Conservation (phyloP, 2,329 filamentous ascomycete species). For the Mycosphaerelloides madeirae region DNA sequence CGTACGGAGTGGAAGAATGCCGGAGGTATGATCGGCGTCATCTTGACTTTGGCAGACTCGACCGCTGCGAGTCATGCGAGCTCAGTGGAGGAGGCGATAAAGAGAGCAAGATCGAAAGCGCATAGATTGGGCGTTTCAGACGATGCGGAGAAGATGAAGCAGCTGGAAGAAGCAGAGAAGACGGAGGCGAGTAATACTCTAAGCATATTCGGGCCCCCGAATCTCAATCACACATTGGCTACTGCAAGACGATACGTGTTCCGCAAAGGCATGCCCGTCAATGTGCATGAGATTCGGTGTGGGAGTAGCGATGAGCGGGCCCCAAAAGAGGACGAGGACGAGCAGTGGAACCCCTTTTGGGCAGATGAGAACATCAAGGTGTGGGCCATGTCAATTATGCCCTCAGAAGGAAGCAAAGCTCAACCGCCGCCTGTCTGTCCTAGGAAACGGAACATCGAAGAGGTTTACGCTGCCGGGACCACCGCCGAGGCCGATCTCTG, state of each 20-base stretch:
- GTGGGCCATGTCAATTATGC: slow-evolving; percentile 68
- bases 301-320: slow-evolving; percentile 32
- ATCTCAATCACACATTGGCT: slow-evolving; percentile 75
- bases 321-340: slow-evolving; percentile 22
- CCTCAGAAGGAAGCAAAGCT: slow-evolving; percentile 13
- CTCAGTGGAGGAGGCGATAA: slow-evolving; percentile 41
- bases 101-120: slow-evolving; percentile 25
- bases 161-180: slow-evolving; percentile 28
- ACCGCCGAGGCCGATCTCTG: slow-evolving; percentile 41
- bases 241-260: slow-evolving; percentile 81
- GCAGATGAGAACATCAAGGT: slow-evolving; percentile 72
- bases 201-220: slow-evolving; percentile 73
- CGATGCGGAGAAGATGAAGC: slow-evolving; percentile 22
- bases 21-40: slow-evolving; percentile 78
- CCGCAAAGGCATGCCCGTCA: slow-evolving; percentile 72
- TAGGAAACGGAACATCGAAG: slow-evolving; percentile 34
- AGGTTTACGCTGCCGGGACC: slow-evolving; percentile 27
- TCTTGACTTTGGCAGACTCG: slow-evolving; percentile 76
- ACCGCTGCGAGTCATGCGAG: slow-evolving; percentile 44
- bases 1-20: slow-evolving; percentile 67
- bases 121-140: slow-evolving; percentile 29
- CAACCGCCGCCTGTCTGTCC: slow-evolving; percentile 18
- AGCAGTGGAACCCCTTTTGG: slow-evolving; percentile 58
- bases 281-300: slow-evolving; percentile 58
- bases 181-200: slow-evolving; percentile 41